Percentiles rank a stretch among this genome's conserved stretches.
phyloP scores from a whole-genome alignment of 2,329 filamentous ascomycete genomes.

The Aspergillus fijiensis region DNA sequence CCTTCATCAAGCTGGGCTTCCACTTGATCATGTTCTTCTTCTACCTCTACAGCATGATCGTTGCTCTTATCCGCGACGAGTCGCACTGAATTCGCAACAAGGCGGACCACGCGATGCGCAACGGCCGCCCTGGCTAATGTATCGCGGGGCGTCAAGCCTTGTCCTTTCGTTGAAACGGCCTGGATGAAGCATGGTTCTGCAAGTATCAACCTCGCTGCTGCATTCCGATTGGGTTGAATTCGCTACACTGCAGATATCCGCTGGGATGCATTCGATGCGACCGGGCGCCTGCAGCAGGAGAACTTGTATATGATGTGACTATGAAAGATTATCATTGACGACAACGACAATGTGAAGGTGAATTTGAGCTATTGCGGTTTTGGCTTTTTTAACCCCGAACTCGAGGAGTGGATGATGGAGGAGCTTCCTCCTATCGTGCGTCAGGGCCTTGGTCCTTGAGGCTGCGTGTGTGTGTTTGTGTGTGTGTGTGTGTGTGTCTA shows the following conservation, averaged over 20 bases:
- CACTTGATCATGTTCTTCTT: conserved; percentile 99
- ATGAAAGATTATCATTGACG: conserved; percentile 17
- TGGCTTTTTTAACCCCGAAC: not conserved
- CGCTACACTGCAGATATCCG: conserved; percentile 1
- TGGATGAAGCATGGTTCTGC: not conserved
- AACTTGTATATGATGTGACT: conserved; percentile 17
- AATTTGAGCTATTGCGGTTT: conserved; percentile 2
- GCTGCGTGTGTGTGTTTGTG: conserved; percentile 11
- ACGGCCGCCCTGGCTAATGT: conserved; percentile 27
- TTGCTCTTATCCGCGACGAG: conserved; percentile 94
- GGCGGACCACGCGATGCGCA: conserved; percentile 42
- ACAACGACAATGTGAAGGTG: conserved; percentile 4
- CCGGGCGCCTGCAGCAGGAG: conserved; percentile 4
- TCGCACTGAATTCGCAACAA: conserved; percentile 63
- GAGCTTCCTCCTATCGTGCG: not conserved
- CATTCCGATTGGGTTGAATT: not conserved
- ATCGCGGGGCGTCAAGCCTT: conserved; percentile 7
- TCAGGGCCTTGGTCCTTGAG: not conserved
- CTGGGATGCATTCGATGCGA: conserved; percentile 1
- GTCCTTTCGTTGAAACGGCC: conserved; percentile 1
- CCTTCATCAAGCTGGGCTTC: conserved; percentile 98
- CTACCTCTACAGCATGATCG: conserved; percentile 99
- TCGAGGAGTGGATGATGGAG: not conserved
- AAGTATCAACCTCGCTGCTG: conserved; percentile 4
- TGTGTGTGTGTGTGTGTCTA: conserved; percentile 13